phyloP scores from a whole-genome alignment of 2,329 filamentous ascomycete genomes.

The Sarocladium brachiariae region DNA sequence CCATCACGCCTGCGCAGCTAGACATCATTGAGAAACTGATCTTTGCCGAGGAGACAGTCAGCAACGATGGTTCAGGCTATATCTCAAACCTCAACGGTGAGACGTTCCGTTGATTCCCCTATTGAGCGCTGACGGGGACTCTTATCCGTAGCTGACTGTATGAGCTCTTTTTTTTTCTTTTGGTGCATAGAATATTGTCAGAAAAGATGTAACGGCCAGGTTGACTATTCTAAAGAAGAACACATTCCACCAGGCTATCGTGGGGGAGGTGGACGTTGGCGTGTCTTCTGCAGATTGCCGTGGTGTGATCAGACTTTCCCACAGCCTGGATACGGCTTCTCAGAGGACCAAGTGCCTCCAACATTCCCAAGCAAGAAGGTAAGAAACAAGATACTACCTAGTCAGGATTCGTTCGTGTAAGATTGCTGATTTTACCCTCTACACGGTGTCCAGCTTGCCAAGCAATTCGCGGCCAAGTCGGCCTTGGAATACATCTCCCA shows the following conservation, averaged over 20 bases:
- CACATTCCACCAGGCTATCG: not conserved
- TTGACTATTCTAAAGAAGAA: not conserved
- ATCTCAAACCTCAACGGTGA: conserved; percentile 23
- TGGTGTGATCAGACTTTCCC: conserved; percentile 19
- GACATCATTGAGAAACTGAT: conserved; percentile 35
- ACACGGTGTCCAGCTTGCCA: conserved; percentile 34
- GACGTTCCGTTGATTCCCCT: not conserved
- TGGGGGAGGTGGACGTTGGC: conserved; percentile 13
- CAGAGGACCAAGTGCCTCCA: conserved; percentile 20
- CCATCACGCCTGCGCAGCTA: conserved; percentile 28
- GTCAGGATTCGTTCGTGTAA: too few relatives aligned
- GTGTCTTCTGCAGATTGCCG: conserved; percentile 19
- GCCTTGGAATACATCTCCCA: conserved; percentile 35
- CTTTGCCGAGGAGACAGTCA: conserved; percentile 21
- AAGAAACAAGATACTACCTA: not conserved
- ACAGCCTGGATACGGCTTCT: conserved; percentile 27
- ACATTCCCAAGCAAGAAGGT: conserved; percentile 42
- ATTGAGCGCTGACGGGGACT: too few relatives aligned
- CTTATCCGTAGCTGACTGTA: too few relatives aligned
- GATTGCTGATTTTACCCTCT: too few relatives aligned
- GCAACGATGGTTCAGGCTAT: conserved; percentile 20
- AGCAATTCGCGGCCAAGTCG: conserved; percentile 44
- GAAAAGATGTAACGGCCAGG: not conserved
- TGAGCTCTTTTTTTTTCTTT: too few relatives aligned
- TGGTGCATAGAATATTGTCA: not conserved